These are phyloP conservation scores for Fusarium begoniae DNA, from an alignment of 2,329 filamentous ascomycete genomes.

Conservation along the genomic window DNA sequence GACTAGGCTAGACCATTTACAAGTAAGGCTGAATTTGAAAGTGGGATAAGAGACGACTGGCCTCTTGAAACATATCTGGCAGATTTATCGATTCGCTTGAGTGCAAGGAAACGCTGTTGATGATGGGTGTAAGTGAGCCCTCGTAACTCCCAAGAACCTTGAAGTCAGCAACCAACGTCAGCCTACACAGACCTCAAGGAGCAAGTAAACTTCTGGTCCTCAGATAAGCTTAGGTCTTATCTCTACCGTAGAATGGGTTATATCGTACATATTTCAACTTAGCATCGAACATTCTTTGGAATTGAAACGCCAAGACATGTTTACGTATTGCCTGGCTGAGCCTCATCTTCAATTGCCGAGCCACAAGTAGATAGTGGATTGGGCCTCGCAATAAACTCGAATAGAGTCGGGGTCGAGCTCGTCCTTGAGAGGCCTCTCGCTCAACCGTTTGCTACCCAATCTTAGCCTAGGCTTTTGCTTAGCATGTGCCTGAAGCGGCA, in stretches of 20 bases:
- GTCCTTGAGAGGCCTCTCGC: conserved; percentile 27
- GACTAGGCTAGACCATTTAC: neutral
- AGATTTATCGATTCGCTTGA: neutral
- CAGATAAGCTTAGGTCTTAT: neutral
- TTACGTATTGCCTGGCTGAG: conserved; percentile 9
- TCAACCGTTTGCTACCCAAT: conserved; percentile 8
- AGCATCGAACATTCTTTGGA: neutral
- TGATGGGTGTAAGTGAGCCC: neutral
- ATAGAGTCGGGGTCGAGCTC: neutral
- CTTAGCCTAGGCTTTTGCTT: neutral
- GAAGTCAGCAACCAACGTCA: neutral
- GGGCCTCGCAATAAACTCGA: conserved; percentile 3
- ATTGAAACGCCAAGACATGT: conserved; percentile 3
- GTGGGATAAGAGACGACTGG: neutral
- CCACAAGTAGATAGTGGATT: conserved; percentile 18
- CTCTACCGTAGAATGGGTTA: neutral
- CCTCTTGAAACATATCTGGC: neutral
- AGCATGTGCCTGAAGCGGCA: conserved; percentile 23
- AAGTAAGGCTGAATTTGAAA: neutral
- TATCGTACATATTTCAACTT: neutral
- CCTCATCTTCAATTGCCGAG: conserved; percentile 14
- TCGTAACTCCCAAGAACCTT: neutral
- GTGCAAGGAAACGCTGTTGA: neutral
- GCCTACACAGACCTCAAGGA: neutral
- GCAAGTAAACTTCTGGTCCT: neutral